These are phyloP conservation scores for Isabelozyma rhagii DNA, from an alignment of 805 yeast species.

Conservation along the genomic window DNA sequence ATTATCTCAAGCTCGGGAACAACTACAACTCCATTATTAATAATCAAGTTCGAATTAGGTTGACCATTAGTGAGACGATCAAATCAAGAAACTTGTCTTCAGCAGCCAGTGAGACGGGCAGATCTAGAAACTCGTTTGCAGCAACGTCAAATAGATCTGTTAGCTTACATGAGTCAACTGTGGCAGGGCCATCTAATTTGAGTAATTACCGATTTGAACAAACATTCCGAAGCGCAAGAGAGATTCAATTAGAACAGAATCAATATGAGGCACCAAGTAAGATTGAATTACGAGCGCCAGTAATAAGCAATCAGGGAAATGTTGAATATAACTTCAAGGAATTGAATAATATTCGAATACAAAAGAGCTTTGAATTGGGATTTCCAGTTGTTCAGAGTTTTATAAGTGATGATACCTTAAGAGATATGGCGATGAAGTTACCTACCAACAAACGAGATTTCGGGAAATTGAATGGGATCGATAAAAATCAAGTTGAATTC, in stretches of 20 bases:
- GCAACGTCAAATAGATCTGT: constrained; percentile 2
- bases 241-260: constrained; percentile 8
- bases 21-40: constrained; percentile 48
- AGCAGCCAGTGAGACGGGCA: constrained; percentile 9
- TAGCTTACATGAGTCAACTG: background rate
- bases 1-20: constrained; percentile 65
- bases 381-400: constrained; percentile 11
- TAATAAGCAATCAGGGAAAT: constrained; percentile 16
- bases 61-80: constrained; percentile 13
- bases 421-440: constrained; percentile 52
- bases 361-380: constrained; percentile 39
- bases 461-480: constrained; percentile 33
- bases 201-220: constrained; percentile 14
- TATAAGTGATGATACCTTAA: constrained; percentile 28
- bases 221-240: constrained; percentile 15
- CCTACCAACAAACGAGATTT: constrained; percentile 52
- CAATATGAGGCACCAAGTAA: constrained; percentile 15
- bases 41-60: constrained; percentile 47
- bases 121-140: background rate
- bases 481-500: constrained; percentile 24
- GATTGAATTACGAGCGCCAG: constrained; percentile 11
- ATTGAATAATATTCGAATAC: constrained; percentile 41
- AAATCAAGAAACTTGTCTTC: constrained; percentile 7
- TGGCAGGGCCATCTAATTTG: background rate
- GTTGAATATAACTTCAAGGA: constrained; percentile 28